Conservation (phyloP, 2,329 filamentous ascomycete species). For the Epichloe typhina region DNA sequence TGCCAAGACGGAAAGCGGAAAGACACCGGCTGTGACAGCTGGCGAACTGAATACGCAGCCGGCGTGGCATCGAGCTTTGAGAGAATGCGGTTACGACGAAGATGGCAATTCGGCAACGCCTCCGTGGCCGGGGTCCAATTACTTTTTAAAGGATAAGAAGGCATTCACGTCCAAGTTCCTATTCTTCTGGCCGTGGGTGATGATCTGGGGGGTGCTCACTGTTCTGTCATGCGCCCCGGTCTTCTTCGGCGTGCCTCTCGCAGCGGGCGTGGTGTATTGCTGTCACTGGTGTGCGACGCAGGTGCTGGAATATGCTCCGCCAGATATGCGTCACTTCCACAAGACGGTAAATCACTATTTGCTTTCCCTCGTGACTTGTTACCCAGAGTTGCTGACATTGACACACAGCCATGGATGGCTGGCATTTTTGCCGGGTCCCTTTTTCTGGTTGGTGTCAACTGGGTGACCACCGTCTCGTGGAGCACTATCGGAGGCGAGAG, state of each 20-base stretch:
- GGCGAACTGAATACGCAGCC: slow-evolving; percentile 76
- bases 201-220: slow-evolving; percentile 58
- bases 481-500: slow-evolving; percentile 18
- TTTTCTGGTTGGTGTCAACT: slow-evolving; percentile 68
- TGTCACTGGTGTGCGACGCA: slow-evolving; percentile 69
- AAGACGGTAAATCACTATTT: slow-evolving; percentile 52
- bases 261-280: slow-evolving; percentile 50
- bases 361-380: not conserved
- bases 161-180: slow-evolving; percentile 73
- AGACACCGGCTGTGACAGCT: slow-evolving; percentile 77
- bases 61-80: slow-evolving; percentile 71
- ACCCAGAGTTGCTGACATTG: not conserved
- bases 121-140: slow-evolving; percentile 59
- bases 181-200: slow-evolving; percentile 75
- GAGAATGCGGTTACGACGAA: slow-evolving; percentile 71
- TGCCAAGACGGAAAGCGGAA: slow-evolving; percentile 76
- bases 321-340: slow-evolving; percentile 81
- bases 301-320: slow-evolving; percentile 67
- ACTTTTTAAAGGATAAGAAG: slow-evolving; percentile 63
- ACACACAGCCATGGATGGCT: slow-evolving; percentile 65
- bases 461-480: slow-evolving; percentile 58
- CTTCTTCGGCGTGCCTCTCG: slow-evolving; percentile 61
- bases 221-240: slow-evolving; percentile 63
- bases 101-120: slow-evolving; percentile 59
- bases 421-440: slow-evolving; percentile 84